Evolutionary conservation across 1,284 basidiomycete genomes (phyloP).

Genomic region (Moesziomyces parantarcticus): DNA sequence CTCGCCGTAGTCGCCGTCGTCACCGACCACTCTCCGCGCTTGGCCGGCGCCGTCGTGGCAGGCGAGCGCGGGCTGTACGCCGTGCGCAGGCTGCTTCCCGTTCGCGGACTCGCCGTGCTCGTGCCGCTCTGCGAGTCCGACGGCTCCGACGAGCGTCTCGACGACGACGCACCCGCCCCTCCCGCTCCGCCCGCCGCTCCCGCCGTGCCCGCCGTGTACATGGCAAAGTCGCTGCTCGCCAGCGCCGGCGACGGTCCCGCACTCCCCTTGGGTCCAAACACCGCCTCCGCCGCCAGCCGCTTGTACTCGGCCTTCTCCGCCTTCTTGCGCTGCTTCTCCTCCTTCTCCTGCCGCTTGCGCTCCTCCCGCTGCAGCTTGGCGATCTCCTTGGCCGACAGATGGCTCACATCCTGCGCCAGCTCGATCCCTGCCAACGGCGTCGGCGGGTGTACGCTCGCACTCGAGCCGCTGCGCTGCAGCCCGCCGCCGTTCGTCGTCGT

Average conservation of each 20-base stretch:
- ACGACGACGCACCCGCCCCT: constrained; percentile 4
- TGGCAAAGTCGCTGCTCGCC: constrained; percentile 37
- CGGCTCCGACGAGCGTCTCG: constrained; percentile 20
- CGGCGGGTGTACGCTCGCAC: constrained; percentile 4
- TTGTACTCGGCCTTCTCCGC: constrained; percentile 48
- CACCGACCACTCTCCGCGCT: constrained; percentile 44
- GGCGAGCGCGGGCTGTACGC: constrained; percentile 31
- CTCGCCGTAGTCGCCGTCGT: constrained; percentile 38
- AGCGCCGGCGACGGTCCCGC: constrained; percentile 22
- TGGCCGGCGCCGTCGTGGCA: constrained; percentile 13
- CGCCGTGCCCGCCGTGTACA: constrained; percentile 22
- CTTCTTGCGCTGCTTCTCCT: constrained; percentile 47
- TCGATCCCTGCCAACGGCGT: constrained; percentile 31
- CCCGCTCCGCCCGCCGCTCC: not conserved
- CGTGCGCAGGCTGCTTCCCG: constrained; percentile 31
- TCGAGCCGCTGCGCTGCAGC: constrained; percentile 27
- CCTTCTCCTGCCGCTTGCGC: constrained; percentile 39
- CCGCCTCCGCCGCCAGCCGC: constrained; percentile 44
- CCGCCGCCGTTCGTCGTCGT: constrained; percentile 2
- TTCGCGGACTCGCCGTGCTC: constrained; percentile 43
- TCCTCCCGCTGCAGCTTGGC: constrained; percentile 45
- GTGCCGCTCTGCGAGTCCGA: constrained; percentile 35
- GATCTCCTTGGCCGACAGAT: constrained; percentile 37
- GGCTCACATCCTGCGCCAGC: constrained; percentile 33
- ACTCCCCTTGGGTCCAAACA: constrained; percentile 50